Evolutionary conservation across 2,329 filamentous ascomycete genomes (phyloP).

Genomic region (Chalaropsis ovoidea): DNA sequence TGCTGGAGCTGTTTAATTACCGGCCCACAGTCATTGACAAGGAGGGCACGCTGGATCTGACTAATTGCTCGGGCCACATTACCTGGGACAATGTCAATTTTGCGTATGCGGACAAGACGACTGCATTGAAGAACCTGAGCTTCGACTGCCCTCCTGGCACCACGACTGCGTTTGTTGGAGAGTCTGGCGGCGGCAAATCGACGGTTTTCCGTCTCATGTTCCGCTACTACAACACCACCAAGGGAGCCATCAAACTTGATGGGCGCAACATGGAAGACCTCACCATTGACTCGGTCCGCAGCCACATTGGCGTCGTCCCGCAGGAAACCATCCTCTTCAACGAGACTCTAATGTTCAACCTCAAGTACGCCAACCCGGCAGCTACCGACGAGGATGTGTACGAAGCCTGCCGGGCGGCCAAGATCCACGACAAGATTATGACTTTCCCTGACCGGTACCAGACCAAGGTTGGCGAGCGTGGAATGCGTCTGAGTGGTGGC

Average conservation of each 20-base stretch:
- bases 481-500: constrained; percentile 74
- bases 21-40: constrained; percentile 80
- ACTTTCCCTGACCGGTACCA: constrained; percentile 79
- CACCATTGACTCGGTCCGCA: constrained; percentile 86
- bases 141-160: constrained; percentile 84
- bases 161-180: constrained; percentile 89
- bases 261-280: constrained; percentile 73
- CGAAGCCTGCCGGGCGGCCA: constrained; percentile 72
- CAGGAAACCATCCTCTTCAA: constrained; percentile 96
- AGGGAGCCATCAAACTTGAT: constrained; percentile 75
- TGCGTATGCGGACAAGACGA: constrained; percentile 75
- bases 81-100: constrained; percentile 84
- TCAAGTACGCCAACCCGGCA: constrained; percentile 74
- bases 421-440: constrained; percentile 86
- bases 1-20: constrained; percentile 94
- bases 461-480: constrained; percentile 84
- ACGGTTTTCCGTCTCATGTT: constrained; percentile 93
- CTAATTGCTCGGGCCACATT: constrained; percentile 67
- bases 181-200: constrained; percentile 94
- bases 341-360: constrained; percentile 87
- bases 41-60: constrained; percentile 52
- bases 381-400: constrained; percentile 75
- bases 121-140: constrained; percentile 70
- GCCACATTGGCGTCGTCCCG: constrained; percentile 88
- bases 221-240: constrained; percentile 82